Evolutionary conservation across 306 rosid species (phyloP).

Genomic region (Cajanus cajan): DNA sequence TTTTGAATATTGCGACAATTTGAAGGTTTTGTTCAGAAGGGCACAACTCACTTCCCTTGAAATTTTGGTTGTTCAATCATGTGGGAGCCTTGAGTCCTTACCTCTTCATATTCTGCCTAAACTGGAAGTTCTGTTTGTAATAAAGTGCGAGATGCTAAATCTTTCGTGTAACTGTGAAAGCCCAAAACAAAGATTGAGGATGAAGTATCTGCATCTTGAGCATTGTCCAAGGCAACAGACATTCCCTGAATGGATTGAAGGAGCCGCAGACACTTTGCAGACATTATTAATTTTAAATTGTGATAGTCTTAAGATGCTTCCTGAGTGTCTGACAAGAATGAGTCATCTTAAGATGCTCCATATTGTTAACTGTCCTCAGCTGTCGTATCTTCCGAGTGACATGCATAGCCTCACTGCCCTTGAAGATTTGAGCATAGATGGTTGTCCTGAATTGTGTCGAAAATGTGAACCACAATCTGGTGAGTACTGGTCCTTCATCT

Average conservation of each 20-base stretch:
- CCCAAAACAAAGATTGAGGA: not conserved
- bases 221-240: not conserved
- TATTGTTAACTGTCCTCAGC: not conserved
- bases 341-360: not conserved
- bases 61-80: not conserved
- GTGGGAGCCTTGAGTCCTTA: not conserved
- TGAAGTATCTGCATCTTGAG: not conserved
- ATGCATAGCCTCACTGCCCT: not conserved
- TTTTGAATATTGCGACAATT: not conserved
- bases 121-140: not conserved
- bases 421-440: not conserved
- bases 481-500: not conserved
- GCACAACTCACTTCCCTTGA: not conserved
- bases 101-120: not conserved
- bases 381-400: not conserved
- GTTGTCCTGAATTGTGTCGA: not conserved
- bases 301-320: not conserved
- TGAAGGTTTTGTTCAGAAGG: not conserved
- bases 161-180: not conserved
- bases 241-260: not conserved
- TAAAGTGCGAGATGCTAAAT: not conserved
- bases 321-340: not conserved
- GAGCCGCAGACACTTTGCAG: not conserved
- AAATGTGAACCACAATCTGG: not conserved
- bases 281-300: not conserved